Base-by-base conservation (phyloP, 441 rosid species). In the Populus trichocarpa region DNA sequence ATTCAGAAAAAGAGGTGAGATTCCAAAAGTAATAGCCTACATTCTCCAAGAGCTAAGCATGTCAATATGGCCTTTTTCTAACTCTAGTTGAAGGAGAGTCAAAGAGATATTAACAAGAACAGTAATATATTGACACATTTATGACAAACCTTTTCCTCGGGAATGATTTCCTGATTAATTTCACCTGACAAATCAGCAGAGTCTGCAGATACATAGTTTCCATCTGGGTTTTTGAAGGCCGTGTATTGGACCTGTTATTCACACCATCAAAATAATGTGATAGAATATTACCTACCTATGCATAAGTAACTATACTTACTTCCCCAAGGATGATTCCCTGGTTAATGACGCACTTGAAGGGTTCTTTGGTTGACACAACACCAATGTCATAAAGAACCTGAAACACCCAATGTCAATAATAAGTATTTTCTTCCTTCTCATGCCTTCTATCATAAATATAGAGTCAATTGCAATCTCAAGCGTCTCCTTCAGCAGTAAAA, bases 261-360 rank as follows among this genome's bases (percentile, higher is more conserved):
- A 64, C 61, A 75, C 75, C 82, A 78, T 90, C 73, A 84, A 81
- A 75, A 79, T 74, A 22, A 69, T 59, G 78, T 70, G 68, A 77
- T 30, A 70, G 26, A 18, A 20, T 42, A 64, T 68, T 8, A 35
- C 69, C 59, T 40, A 23, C 42, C 22, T 70, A 38, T 13, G 42
- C 28, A 75, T 23, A 76, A 78, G 72, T 4, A 78, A 81, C 35
- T 28, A 57, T 73, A 81, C 96, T 87, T 82, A 93, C 99, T 85
- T 91, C 98, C 32, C 99, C 99, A 67, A 96, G 99, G 85, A 96
- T 92, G 83, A 96, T 90, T 83, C 99, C 99, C 86, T 94, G 98
- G 85, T 96, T 96, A 87, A 96, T 96, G 78, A 96, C 98, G 82
- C 98, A 92, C 83, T 92, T 90, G 90, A 96, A 94, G 33, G 99